Evolutionary conservation across 2,329 filamentous ascomycete genomes (phyloP), one percentile per base, ranked within the genome.

Genomic region (Bertia moriformis): DNA sequence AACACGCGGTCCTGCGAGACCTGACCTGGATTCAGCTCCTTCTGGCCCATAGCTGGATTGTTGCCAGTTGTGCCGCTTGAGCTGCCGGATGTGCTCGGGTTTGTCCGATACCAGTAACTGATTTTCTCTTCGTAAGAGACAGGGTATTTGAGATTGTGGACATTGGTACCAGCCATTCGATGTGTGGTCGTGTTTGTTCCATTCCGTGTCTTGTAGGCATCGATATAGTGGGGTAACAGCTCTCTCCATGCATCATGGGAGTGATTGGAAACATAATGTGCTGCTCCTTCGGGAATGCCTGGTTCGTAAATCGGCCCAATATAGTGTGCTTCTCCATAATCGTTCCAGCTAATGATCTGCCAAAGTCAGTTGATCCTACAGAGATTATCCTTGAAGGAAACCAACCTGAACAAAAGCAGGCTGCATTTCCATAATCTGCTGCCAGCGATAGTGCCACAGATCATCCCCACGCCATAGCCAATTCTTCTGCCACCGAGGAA

Each of bases 381-480:
- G 24, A 29, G 10, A 29, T n/a, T n/a, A n/a, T 10, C 10, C 24
- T 29, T 10, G 24, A 29, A n/a, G 24, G 24, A 29, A 29, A 10
- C n/a, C n/a, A 10, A 29, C 24, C 24, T 29, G 24, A n/a, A 73
- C 51, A 41, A 68, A 69, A 4, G 61, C 54, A 1, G 69, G 66
- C 18, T 62, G 48, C 1, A 70, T 30, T 3, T 58, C 48, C 14
- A 67, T 43, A 1, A 64, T 58, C 41, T 70, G 57, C 19, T 62
- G 54, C 74, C 73, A 78, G 5, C 74, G 66, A 40, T 71, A 58
- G 43, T 63, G 66, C 73, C 75, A 81, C 13, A 79, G 53, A 40
- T 66, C 59, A 45, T 78, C 74, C n/a, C 71, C 69, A 18, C 64
- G 62, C 61, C 70, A 80, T 4, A 77, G 57, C 73, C 74, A 80